phyloP scores from a whole-genome alignment of 2,329 filamentous ascomycete genomes.

The Zymoseptoria pseudotritici region DNA sequence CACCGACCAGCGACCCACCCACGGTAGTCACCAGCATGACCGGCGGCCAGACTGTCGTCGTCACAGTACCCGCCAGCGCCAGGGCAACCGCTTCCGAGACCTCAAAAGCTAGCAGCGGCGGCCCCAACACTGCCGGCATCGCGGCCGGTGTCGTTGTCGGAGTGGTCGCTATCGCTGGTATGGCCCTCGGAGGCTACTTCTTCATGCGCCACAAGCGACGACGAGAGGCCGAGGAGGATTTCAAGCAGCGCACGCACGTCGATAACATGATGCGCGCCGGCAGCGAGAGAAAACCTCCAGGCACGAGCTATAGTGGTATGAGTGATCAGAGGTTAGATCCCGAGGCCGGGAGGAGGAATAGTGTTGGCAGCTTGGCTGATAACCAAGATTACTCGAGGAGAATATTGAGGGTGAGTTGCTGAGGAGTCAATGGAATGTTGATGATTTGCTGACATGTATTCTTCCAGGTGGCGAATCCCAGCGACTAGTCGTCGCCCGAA shows the following conservation, averaged over 20 bases:
- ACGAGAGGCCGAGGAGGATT: slow-evolving; percentile 74
- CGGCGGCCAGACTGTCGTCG: slow-evolving; percentile 30
- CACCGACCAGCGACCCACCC: slow-evolving; percentile 5
- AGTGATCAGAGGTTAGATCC: slow-evolving; percentile 85
- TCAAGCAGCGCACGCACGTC: slow-evolving; percentile 71
- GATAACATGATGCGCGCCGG: slow-evolving; percentile 60
- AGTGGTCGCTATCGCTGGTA: slow-evolving; percentile 60
- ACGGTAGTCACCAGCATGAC: slow-evolving; percentile 26
- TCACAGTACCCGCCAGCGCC: slow-evolving; percentile 25
- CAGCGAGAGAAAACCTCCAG: slow-evolving; percentile 45
- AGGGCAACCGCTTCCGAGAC: slow-evolving; percentile 40
- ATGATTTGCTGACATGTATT: not conserved
- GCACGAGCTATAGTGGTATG: slow-evolving; percentile 61
- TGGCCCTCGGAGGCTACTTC: slow-evolving; percentile 64
- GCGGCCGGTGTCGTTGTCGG: slow-evolving; percentile 83
- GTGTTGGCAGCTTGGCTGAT: slow-evolving; percentile 82
- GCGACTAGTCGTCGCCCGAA: not conserved
- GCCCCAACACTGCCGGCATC: slow-evolving; percentile 70
- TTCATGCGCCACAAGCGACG: slow-evolving; percentile 70
- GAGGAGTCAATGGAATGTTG: not conserved
- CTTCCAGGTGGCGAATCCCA: not conserved
- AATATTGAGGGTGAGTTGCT: slow-evolving; percentile 72
- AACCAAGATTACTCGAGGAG: slow-evolving; percentile 95
- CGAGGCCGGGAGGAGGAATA: slow-evolving; percentile 48
- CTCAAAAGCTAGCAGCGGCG: slow-evolving; percentile 28